Conservation (phyloP, 441 rosid species). For the Gossypium schwendimanii region DNA sequence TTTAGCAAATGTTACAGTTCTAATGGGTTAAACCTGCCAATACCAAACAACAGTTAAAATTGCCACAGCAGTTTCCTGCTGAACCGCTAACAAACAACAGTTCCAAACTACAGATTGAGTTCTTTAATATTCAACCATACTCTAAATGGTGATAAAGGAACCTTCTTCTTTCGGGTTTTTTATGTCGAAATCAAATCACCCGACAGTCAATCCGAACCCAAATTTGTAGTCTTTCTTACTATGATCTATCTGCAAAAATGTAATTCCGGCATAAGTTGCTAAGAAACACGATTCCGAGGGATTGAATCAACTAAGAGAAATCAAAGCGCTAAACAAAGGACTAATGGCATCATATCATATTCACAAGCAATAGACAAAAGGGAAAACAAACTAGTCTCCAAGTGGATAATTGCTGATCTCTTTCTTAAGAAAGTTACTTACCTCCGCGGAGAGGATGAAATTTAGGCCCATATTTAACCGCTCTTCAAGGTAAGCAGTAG, state of each 20-base stretch:
- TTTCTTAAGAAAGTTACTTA: constrained; percentile 15
- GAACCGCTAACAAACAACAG: background rate
- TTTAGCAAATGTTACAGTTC: constrained; percentile 8
- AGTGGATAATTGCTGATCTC: background rate
- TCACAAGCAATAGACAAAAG: background rate
- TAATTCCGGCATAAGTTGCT: background rate
- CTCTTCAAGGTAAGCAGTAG: constrained; percentile 79
- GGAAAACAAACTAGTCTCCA: background rate
- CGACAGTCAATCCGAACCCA: constrained; percentile 89
- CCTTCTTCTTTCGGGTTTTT: constrained; percentile 3
- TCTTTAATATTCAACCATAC: background rate
- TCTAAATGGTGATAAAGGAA: background rate
- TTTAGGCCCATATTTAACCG: constrained; percentile 81
- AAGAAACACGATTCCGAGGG: background rate
- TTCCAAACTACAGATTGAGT: background rate
- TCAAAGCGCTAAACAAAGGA: background rate
- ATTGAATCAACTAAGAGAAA: background rate
- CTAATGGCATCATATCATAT: background rate
- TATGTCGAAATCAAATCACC: constrained; percentile 24
- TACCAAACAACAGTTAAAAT: background rate
- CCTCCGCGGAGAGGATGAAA: constrained; percentile 92
- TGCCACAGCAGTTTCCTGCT: constrained; percentile 2
- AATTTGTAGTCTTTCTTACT: constrained; percentile 92
- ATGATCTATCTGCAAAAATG: constrained; percentile 67
- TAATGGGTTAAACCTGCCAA: constrained; percentile 9